Evolutionary conservation across 257 asterid genomes (phyloP).

Genomic region (Lavandula angustifolia): DNA sequence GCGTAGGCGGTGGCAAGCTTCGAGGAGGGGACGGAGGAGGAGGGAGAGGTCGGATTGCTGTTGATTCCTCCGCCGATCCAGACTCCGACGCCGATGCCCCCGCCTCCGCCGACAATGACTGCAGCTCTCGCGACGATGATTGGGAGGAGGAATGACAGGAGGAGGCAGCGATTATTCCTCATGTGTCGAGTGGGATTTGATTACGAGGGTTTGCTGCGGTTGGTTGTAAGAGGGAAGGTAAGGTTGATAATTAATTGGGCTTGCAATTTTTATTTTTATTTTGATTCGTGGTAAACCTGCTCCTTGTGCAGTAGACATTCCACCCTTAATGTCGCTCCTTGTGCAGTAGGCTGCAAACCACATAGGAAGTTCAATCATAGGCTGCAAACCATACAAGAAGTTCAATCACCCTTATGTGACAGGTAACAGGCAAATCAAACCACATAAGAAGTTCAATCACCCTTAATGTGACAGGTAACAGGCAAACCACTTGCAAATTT

Average conservation of each 20-base stretch:
- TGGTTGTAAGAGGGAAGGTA: conserved; percentile 45
- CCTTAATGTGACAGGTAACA: no score
- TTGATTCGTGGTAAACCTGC: no score
- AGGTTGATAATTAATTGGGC: conserved; percentile 50
- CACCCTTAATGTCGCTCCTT: no score
- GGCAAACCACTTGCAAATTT: no score
- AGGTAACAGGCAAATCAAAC: no score
- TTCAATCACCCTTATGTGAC: no score
- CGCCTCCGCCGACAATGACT: conserved; percentile 50
- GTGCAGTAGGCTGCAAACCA: no score
- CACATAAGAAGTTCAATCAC: no score
- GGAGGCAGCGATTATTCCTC: conserved; percentile 28
- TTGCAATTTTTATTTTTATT: no score
- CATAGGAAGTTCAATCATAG: no score
- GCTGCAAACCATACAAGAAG: no score
- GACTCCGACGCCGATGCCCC: conserved; percentile 43
- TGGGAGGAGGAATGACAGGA: conserved; percentile 40
- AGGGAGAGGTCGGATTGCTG: conserved; percentile 42
- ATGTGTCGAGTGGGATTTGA: conserved; percentile 27
- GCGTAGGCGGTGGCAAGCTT: conserved; percentile 46
- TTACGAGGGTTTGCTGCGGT: conserved; percentile 7
- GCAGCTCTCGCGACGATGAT: conserved; percentile 36
- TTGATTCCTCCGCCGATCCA: conserved; percentile 45
- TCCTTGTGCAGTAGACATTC: no score
- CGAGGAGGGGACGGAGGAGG: conserved; percentile 45